Conservation (phyloP, 1,139 yeast genomes). For the Debaryomyces coudertii region DNA sequence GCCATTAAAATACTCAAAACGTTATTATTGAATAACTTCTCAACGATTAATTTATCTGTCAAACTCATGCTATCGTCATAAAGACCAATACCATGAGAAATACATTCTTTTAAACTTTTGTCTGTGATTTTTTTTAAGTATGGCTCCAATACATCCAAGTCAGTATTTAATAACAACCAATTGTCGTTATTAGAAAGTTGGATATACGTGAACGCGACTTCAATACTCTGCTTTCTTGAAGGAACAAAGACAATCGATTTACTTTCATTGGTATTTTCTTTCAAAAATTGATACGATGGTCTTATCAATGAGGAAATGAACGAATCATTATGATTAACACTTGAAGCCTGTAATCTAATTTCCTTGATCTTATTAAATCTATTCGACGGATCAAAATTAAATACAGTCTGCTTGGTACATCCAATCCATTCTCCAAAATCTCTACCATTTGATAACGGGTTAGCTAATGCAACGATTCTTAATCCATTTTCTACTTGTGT, state of each 20-base stretch:
- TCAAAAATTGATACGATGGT: slow-evolving; percentile 40
- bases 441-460: slow-evolving; percentile 71
- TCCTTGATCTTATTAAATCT: slow-evolving; percentile 58
- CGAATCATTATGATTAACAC: slow-evolving; percentile 51
- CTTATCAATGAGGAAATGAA: slow-evolving; percentile 53
- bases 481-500: slow-evolving; percentile 58
- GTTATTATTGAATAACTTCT: slow-evolving; percentile 52
- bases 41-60: slow-evolving; percentile 57
- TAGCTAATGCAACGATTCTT: slow-evolving; percentile 68
- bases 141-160: slow-evolving; percentile 39
- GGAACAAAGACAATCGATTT: slow-evolving; percentile 59
- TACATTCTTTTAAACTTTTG: slow-evolving; percentile 40
- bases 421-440: slow-evolving; percentile 91
- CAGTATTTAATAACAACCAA: slow-evolving; percentile 25
- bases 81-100: slow-evolving; percentile 70
- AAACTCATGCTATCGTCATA: slow-evolving; percentile 61
- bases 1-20: slow-evolving; percentile 58
- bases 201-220: slow-evolving; percentile 51
- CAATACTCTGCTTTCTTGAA: slow-evolving; percentile 57
- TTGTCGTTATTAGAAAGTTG: slow-evolving; percentile 36
- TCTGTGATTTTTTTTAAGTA: slow-evolving; percentile 53
- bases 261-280: slow-evolving; percentile 29
- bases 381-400: slow-evolving; percentile 70
- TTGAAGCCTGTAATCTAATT: slow-evolving; percentile 59
- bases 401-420: slow-evolving; percentile 57